phyloP scores from a whole-genome alignment of 257 asterid species.

The Przewalskia tangutica region DNA sequence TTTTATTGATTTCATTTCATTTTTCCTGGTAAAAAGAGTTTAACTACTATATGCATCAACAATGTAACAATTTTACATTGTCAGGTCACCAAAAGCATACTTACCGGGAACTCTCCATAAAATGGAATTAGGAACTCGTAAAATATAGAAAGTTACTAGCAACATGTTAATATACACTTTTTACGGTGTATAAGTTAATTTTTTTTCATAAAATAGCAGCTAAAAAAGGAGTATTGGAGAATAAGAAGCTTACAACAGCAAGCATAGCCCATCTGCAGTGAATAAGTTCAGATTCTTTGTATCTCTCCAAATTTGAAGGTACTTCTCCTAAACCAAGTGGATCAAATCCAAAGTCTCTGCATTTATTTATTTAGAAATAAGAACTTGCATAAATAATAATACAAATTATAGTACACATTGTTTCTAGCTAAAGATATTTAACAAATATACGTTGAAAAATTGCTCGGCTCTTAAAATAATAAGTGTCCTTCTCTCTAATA shows the following conservation, averaged over 20 bases:
- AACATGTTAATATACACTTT: not conserved
- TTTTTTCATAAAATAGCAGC: not conserved
- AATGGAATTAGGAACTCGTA: not conserved
- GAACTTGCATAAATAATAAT: not conserved
- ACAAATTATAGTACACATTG: not conserved
- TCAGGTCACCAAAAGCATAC: not conserved
- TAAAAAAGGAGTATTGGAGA: not conserved
- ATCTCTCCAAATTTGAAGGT: slow-evolving; percentile 77
- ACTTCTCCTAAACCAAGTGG: slow-evolving; percentile 92
- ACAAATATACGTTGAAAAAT: not conserved
- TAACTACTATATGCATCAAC: not conserved
- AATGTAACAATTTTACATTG: not conserved
- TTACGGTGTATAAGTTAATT: not conserved
- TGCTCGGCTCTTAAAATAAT: not conserved
- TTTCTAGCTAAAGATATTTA: not conserved
- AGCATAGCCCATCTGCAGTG: slow-evolving; percentile 99
- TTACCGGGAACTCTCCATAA: not conserved
- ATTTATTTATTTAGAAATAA: not conserved
- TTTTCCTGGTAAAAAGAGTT: not conserved
- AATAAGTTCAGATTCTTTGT: slow-evolving; percentile 81
- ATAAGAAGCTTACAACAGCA: slow-evolving; percentile 48
- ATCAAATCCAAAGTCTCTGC: slow-evolving; percentile 91
- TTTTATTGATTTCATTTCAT: not conserved
- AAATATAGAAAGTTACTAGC: not conserved
- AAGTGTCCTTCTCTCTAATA: not conserved